phyloP scores from a whole-genome alignment of 305 asterid species.

The Fraxinus sp. region DNA sequence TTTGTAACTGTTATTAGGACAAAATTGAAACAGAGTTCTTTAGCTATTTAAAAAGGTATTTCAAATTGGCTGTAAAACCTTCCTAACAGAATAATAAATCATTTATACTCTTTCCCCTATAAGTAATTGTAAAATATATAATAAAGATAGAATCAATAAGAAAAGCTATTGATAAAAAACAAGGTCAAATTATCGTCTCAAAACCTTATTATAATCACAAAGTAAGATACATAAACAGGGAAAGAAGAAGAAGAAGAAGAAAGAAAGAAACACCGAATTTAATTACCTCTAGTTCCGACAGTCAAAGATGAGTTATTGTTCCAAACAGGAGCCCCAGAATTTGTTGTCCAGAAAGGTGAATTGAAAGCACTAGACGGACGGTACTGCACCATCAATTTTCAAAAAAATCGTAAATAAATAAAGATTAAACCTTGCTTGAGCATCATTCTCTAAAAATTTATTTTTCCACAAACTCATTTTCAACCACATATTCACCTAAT shows the following conservation, averaged over 20 bases:
- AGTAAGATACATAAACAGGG: background rate
- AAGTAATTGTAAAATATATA: background rate
- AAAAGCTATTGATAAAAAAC: background rate
- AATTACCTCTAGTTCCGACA: conserved; percentile 51
- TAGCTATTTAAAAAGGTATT: background rate
- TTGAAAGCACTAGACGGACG: conserved; percentile 73
- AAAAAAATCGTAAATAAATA: background rate
- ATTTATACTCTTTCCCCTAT: background rate
- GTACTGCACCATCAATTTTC: conserved; percentile 40
- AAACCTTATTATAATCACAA: background rate
- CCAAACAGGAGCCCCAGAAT: conserved; percentile 70
- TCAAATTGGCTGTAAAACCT: background rate
- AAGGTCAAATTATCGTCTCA: background rate
- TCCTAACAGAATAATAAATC: background rate
- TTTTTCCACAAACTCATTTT: background rate
- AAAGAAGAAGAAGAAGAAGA: background rate
- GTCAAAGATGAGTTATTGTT: conserved; percentile 59
- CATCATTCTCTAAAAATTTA: background rate
- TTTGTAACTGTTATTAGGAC: background rate
- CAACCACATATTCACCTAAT: background rate
- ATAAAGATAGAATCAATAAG: background rate
- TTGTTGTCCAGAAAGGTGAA: conserved; percentile 63
- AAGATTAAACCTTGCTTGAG: background rate
- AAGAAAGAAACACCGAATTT: background rate
- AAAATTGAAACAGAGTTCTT: background rate